Evolutionary conservation across 768 basidiomycete species (phyloP), one percentile per base, ranked within the genome.

Genomic region (Ramaria sp.): DNA sequence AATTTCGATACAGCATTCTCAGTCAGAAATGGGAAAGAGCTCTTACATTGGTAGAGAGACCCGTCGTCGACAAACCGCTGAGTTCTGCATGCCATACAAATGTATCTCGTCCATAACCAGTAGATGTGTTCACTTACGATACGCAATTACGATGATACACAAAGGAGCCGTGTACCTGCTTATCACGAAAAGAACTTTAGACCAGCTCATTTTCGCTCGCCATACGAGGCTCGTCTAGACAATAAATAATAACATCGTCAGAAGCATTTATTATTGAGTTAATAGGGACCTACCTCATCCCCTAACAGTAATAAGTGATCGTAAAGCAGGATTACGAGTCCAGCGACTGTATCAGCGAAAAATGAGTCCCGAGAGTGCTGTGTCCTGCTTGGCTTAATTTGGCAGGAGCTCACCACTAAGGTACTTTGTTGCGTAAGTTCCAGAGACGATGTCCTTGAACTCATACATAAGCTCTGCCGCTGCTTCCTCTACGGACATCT

Each of bases 261-360:
- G 24, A 16, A 15, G 44, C 7, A 22, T 45, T 45, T 5, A 8
- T 4, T 18, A 6, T 4, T 18, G 38, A 39, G 6, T 16, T 5
- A 15, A 7, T 16, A 42, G 16, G 22, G 18, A 20, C 9, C 12
- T 10, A 75, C 64, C 58, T 76, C 75, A 34, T 73, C 69, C 5
- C 60, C 56, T 24, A 76, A 63, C 2, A 72, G 68, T 32, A 76
- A 56, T 24, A 68, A 20, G 50, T 76, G 72, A 57, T 77, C 72
- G 56, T 73, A 76, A 3, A 75, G 47, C 6, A 74, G 56, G 13
- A 69, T 58, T 3, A 59, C 59, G 22, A 71, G 57, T 15, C 69
- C 70, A 16, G 57, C 62, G 24, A 61, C 71, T 72, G 50, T 12
- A 9, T 36, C n/a, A n/a, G n/a, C n/a, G n/a, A n/a, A n/a, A n/a